phyloP scores from a whole-genome alignment of 306 rosid genomes.

The Crotalaria pallida region DNA sequence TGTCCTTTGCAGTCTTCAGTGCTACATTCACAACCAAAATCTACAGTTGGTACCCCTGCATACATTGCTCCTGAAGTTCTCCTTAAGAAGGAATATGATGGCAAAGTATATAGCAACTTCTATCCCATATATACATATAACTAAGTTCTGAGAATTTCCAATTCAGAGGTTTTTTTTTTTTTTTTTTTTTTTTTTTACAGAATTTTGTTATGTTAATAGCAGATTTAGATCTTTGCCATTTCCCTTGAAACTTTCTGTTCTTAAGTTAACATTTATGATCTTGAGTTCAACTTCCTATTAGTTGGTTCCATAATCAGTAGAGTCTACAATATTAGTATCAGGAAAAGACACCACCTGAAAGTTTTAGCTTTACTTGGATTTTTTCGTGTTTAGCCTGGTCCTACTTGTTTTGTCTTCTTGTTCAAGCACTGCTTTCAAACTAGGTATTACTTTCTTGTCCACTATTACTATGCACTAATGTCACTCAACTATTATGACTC shows the following conservation, averaged over 20 bases:
- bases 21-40: slow-evolving; percentile 95
- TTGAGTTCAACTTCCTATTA: not conserved
- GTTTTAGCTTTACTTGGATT: not conserved
- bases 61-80: slow-evolving; percentile 95
- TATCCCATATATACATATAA: not conserved
- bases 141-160: not conserved
- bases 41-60: slow-evolving; percentile 98
- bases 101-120: slow-evolving; percentile 60
- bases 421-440: not conserved
- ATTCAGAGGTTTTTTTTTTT: not conserved
- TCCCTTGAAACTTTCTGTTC: not conserved
- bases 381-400: not conserved
- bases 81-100: slow-evolving; percentile 93
- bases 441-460: not conserved
- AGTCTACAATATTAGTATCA: not conserved
- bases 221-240: not conserved
- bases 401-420: not conserved
- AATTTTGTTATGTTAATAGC: not conserved
- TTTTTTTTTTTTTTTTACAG: not conserved
- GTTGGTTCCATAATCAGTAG: not conserved
- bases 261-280: not conserved
- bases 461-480: not conserved
- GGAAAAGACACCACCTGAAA: not conserved
- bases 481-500: slow-evolving; percentile 17
- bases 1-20: slow-evolving; percentile 67